phyloP scores from a whole-genome alignment of 2,329 filamentous ascomycete species.

The Pseudogymnoascus pannorum region DNA sequence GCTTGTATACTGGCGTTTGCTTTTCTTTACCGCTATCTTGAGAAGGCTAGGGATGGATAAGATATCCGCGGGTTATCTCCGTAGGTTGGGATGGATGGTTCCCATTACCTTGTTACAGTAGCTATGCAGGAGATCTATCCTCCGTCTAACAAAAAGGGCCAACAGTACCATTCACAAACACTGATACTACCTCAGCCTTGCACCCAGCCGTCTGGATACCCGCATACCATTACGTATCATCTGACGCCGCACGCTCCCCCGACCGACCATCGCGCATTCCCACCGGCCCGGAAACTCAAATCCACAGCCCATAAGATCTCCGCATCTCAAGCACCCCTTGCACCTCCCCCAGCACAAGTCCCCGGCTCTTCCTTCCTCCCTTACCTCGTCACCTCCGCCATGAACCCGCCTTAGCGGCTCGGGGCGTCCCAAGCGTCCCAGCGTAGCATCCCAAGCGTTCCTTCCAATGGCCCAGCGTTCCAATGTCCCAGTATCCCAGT shows the following conservation, averaged over 20 bases:
- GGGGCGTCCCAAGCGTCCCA: neutral
- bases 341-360: neutral
- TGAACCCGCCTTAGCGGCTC: neutral
- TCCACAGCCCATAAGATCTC: neutral
- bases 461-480: too few relatives aligned
- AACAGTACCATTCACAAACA: neutral
- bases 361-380: neutral
- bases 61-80: neutral
- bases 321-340: neutral
- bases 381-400: neutral
- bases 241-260: neutral
- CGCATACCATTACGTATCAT: conserved; percentile 1
- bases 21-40: neutral
- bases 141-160: neutral
- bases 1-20: conserved; percentile 5
- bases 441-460: neutral
- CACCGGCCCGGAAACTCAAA: neutral
- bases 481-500: neutral
- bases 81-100: neutral
- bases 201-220: neutral
- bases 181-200: neutral
- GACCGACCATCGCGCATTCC: neutral
- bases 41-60: neutral
- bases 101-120: neutral
- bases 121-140: neutral